Evolutionary conservation across 2,329 filamentous ascomycete genomes (phyloP).

Genomic region (Orbilia quercus): DNA sequence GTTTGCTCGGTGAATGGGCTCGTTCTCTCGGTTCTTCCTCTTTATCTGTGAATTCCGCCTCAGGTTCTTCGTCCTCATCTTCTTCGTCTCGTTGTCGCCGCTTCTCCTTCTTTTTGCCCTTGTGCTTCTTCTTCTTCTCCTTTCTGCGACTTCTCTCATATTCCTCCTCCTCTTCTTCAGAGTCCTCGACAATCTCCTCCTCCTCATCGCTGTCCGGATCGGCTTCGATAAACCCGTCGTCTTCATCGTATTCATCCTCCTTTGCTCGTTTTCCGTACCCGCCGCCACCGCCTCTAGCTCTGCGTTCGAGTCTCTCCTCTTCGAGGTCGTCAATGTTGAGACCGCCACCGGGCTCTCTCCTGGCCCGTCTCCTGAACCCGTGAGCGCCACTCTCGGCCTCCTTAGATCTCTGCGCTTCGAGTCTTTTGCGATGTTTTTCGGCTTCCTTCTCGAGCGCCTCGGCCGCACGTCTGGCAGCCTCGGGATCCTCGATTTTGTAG

Average conservation of each 20-base stretch:
- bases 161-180: conserved; percentile 59
- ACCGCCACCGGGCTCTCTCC: conserved; percentile 65
- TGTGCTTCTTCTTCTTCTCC: conserved; percentile 54
- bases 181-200: conserved; percentile 59
- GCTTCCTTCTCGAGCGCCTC: conserved; percentile 67
- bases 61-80: conserved; percentile 58
- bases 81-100: conserved; percentile 55
- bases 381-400: conserved; percentile 68
- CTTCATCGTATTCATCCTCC: conserved; percentile 69
- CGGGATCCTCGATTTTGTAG: conserved; percentile 67
- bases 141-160: conserved; percentile 59
- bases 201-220: conserved; percentile 62
- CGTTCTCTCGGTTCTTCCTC: conserved; percentile 38
- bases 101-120: conserved; percentile 54
- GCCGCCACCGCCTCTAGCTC: conserved; percentile 65
- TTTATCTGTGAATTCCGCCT: conserved; percentile 58
- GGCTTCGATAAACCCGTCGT: conserved; percentile 66
- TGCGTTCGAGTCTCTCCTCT: conserved; percentile 67
- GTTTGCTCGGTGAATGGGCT: conserved; percentile 41
- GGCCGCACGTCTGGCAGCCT: conserved; percentile 70
- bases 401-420: conserved; percentile 67
- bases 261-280: conserved; percentile 67
- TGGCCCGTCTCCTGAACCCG: conserved; percentile 20
- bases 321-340: conserved; percentile 71
- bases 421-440: conserved; percentile 66